Evolutionary conservation across 257 asterid species (phyloP).

Genomic region (Plantago major): DNA sequence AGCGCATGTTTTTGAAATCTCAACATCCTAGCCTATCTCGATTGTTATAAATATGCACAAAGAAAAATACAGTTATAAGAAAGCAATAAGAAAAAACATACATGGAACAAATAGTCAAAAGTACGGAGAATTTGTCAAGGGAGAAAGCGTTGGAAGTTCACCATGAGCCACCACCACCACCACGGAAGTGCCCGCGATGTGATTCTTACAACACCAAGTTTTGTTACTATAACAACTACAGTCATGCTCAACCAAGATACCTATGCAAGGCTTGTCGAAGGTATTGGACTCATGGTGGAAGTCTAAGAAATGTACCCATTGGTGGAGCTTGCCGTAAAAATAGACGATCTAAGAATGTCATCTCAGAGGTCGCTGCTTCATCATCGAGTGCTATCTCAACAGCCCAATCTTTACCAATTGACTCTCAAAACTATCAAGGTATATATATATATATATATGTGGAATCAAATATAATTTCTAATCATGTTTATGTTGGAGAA

Average conservation of each 20-base stretch:
- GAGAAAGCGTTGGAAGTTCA: too few relatives aligned
- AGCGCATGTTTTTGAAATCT: too few relatives aligned
- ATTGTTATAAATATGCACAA: too few relatives aligned
- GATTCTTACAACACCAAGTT: constrained; percentile 70
- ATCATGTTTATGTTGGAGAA: too few relatives aligned
- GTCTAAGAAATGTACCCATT: constrained; percentile 70
- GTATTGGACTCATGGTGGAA: constrained; percentile 91
- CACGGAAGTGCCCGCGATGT: constrained; percentile 62
- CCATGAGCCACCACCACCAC: too few relatives aligned
- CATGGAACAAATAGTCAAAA: too few relatives aligned
- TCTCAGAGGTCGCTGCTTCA: constrained; percentile 10
- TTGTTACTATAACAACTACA: constrained; percentile 80
- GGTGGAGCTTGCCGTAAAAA: constrained; percentile 75
- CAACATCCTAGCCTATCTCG: too few relatives aligned
- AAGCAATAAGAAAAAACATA: too few relatives aligned
- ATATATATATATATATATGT: too few relatives aligned
- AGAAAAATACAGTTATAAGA: too few relatives aligned
- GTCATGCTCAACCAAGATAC: constrained; percentile 78
- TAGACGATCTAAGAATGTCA: constrained; percentile 28
- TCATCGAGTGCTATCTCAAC: constrained; percentile 19
- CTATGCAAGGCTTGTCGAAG: constrained; percentile 76
- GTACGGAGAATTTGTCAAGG: too few relatives aligned
- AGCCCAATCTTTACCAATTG: not conserved
- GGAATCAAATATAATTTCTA: too few relatives aligned
- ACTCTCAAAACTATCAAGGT: constrained; percentile 8